These are phyloP conservation scores for Exophiala aquamarina DNA, from an alignment of 2,329 filamentous ascomycete genomes.

Conservation along the genomic window DNA sequence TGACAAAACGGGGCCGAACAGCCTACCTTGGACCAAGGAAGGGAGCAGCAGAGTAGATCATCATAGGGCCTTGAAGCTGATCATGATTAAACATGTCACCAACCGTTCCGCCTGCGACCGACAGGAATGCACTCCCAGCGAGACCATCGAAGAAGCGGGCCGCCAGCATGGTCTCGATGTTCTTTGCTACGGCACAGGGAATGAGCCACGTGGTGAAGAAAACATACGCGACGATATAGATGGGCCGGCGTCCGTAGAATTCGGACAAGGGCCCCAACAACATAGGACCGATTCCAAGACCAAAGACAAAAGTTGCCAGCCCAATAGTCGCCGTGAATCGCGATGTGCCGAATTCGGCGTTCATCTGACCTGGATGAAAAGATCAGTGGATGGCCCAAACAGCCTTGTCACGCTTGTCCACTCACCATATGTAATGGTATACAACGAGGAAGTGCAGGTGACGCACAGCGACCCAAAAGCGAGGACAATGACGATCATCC, in stretches of 20 bases:
- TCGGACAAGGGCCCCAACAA: constrained; percentile 65
- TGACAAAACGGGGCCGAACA: not conserved
- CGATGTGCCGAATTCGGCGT: constrained; percentile 70
- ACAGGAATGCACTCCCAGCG: constrained; percentile 60
- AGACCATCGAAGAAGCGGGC: constrained; percentile 66
- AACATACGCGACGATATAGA: constrained; percentile 73
- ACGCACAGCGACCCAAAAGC: constrained; percentile 75
- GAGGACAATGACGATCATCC: constrained; percentile 76
- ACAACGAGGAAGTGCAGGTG: constrained; percentile 86
- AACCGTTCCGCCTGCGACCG: constrained; percentile 71
- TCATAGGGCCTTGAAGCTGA: constrained; percentile 73
- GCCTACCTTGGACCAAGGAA: constrained; percentile 55
- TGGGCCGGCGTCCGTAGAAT: constrained; percentile 79
- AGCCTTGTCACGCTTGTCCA: not conserved
- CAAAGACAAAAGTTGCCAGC: constrained; percentile 78
- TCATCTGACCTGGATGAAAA: constrained; percentile 58
- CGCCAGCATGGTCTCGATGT: constrained; percentile 77
- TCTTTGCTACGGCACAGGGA: constrained; percentile 76
- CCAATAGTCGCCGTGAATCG: constrained; percentile 75
- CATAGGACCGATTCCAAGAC: constrained; percentile 66
- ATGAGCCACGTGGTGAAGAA: constrained; percentile 79
- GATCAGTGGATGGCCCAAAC: constrained; percentile 1
- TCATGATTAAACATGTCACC: constrained; percentile 68
- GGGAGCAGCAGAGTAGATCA: constrained; percentile 66
- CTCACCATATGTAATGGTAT: constrained; percentile 71